Percentiles rank a stretch among this genome's conserved stretches.
phyloP scores from a whole-genome alignment of 768 basidiomycete species.

The Leucosporidium scottii region DNA sequence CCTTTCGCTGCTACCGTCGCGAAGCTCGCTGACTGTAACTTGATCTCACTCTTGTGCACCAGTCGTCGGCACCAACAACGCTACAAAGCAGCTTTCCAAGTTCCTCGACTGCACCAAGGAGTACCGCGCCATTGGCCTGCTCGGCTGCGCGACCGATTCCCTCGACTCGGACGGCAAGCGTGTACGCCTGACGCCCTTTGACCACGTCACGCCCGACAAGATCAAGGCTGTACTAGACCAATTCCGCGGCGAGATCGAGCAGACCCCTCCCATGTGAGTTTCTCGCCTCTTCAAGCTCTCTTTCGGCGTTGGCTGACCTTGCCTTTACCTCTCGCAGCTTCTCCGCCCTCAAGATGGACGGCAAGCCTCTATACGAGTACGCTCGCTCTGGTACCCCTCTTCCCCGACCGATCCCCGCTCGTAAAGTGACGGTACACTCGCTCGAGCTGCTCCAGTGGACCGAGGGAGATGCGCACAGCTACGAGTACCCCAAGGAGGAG shows the following conservation, averaged over 20 bases:
- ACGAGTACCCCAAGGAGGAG: slow-evolving; percentile 64
- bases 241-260: slow-evolving; percentile 81
- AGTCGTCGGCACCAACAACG: slow-evolving; percentile 87
- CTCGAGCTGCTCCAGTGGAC: slow-evolving; percentile 74
- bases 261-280: slow-evolving; percentile 81
- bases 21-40: not conserved
- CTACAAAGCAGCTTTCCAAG: slow-evolving; percentile 72
- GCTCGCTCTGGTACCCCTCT: slow-evolving; percentile 83
- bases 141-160: slow-evolving; percentile 90
- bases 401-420: slow-evolving; percentile 85
- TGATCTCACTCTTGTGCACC: not conserved
- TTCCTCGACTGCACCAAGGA: slow-evolving; percentile 92
- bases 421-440: slow-evolving; percentile 71
- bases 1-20: not conserved
- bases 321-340: slow-evolving; percentile 53
- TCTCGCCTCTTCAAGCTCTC: not conserved
- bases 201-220: slow-evolving; percentile 69
- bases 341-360: slow-evolving; percentile 98
- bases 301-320: not conserved
- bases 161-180: slow-evolving; percentile 85
- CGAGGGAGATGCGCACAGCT: slow-evolving; percentile 54
- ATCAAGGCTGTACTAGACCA: slow-evolving; percentile 61
- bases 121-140: slow-evolving; percentile 79
- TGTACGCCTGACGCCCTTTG: slow-evolving; percentile 50
- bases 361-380: slow-evolving; percentile 89